Evolutionary conservation across 257 asterid species (phyloP).

Genomic region (Lavandula angustifolia): DNA sequence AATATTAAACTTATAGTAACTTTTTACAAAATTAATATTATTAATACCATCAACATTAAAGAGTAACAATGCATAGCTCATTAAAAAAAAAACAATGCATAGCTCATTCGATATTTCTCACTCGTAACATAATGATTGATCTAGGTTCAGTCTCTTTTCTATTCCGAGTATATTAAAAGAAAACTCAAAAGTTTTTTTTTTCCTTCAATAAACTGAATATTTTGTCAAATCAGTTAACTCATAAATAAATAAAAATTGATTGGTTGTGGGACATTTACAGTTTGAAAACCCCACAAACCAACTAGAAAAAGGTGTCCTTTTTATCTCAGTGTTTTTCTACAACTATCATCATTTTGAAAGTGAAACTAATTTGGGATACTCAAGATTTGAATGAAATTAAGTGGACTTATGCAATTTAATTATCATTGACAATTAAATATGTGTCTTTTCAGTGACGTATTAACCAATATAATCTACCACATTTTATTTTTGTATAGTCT

Average conservation of each 20-base stretch:
- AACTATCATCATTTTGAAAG: slow-evolving; percentile 15
- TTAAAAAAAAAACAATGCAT: too few species aligned
- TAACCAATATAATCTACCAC: too few species aligned
- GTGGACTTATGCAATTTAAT: not conserved
- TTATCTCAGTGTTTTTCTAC: slow-evolving; percentile 17
- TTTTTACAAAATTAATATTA: too few species aligned
- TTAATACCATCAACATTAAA: too few species aligned
- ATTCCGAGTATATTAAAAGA: too few species aligned
- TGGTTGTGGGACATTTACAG: not conserved
- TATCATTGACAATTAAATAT: slow-evolving; percentile 1
- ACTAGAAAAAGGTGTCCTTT: slow-evolving; percentile 14
- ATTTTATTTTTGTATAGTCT: too few species aligned
- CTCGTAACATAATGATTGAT: too few species aligned
- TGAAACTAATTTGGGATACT: not conserved
- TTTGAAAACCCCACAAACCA: slow-evolving; percentile 7
- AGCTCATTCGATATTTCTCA: too few species aligned
- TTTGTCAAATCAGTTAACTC: not conserved
- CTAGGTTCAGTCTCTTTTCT: too few species aligned
- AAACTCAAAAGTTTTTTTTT: too few species aligned
- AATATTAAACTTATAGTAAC: too few species aligned
- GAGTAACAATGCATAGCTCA: too few species aligned
- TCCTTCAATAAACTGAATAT: not conserved
- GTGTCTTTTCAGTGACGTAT: not conserved
- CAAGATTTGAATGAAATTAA: not conserved
- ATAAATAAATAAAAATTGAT: not conserved